phyloP scores from a whole-genome alignment of 352 stramenopile genomes.

The Phytophthora syringae region DNA sequence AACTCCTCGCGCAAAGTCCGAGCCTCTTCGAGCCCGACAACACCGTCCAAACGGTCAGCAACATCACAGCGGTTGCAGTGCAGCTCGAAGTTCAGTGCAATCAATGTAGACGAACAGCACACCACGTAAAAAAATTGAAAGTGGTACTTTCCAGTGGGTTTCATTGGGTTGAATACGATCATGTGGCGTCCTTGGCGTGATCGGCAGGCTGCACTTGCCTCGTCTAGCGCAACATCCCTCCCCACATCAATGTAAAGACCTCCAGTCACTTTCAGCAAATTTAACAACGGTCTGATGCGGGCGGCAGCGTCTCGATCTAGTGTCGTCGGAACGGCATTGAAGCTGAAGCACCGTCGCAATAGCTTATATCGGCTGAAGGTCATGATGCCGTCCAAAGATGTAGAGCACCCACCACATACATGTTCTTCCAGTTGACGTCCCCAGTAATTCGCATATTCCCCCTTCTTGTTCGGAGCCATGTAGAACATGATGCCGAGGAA shows the following conservation, averaged over 20 bases:
- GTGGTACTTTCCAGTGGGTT: conserved; percentile 13
- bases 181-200: conserved; percentile 5
- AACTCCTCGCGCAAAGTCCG: not conserved
- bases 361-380: not conserved
- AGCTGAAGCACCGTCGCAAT: not conserved
- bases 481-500: conserved; percentile 2
- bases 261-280: not conserved
- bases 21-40: not conserved
- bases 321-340: not conserved
- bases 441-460: not conserved
- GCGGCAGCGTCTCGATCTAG: not conserved
- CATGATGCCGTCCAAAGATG: not conserved
- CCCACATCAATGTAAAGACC: not conserved
- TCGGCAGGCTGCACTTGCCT: conserved; percentile 1
- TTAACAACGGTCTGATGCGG: not conserved
- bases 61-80: conserved; percentile 27
- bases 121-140: conserved; percentile 8
- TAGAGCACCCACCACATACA: not conserved
- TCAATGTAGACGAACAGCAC: conserved; percentile 3
- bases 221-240: not conserved
- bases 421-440: not conserved
- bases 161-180: not conserved
- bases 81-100: conserved; percentile 17
- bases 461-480: conserved; percentile 5
- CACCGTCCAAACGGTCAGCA: conserved; percentile 19